Percentiles rank a stretch among this genome's conserved stretches.
Conservation (phyloP, 352 stramenopile species). For the Globisporangium sylvaticum region DNA sequence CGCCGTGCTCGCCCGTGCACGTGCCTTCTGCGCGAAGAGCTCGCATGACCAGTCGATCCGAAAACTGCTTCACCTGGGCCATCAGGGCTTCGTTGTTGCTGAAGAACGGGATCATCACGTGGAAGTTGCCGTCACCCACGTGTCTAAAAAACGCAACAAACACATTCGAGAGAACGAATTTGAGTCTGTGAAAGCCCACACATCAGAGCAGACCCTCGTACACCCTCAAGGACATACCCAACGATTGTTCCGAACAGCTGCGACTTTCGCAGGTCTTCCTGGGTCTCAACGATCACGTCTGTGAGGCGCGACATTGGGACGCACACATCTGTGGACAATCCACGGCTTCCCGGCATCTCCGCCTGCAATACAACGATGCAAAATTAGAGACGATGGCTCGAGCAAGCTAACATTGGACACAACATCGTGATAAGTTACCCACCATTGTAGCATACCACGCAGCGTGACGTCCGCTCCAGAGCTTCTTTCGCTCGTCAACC, state of each 20-base stretch:
- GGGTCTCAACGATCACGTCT: conserved; percentile 91
- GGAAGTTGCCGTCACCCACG: conserved; percentile 97
- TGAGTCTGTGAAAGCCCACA: background rate
- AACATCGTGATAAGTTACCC: conserved; percentile 12
- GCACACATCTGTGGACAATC: conserved; percentile 94
- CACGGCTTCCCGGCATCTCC: conserved; percentile 77
- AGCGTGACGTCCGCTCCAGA: conserved; percentile 81
- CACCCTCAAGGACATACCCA: conserved; percentile 28
- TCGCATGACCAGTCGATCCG: conserved; percentile 74
- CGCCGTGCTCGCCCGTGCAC: conserved; percentile 97
- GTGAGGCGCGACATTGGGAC: conserved; percentile 94
- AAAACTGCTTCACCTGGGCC: conserved; percentile 86
- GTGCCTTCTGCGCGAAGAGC: conserved; percentile 92
- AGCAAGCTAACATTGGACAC: background rate
- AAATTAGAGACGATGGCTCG: background rate
- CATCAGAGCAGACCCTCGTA: background rate
- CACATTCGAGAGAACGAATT: conserved; percentile 1
- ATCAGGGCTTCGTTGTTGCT: conserved; percentile 84
- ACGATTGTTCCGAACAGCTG: conserved; percentile 92
- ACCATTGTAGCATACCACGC: conserved; percentile 86
- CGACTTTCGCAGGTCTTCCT: conserved; percentile 85
- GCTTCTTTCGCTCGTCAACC: conserved; percentile 73
- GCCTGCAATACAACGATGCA: conserved; percentile 25
- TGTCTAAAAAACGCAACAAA: conserved; percentile 34
- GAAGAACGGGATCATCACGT: conserved; percentile 94